phyloP scores from a whole-genome alignment of 768 basidiomycete genomes.

The Trametes gibbosa region DNA sequence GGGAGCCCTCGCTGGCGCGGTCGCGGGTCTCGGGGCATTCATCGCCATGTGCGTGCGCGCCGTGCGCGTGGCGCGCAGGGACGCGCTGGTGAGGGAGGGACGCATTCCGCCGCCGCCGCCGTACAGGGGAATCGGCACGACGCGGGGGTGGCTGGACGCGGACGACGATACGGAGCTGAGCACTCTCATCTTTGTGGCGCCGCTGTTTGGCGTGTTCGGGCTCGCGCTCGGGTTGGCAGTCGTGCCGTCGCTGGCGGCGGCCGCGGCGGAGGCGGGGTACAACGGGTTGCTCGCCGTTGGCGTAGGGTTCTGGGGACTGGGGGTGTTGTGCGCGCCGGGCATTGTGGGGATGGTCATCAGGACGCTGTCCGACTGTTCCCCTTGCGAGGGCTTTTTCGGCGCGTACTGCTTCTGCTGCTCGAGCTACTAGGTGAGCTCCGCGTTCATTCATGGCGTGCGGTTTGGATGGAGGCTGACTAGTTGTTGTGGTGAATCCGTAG shows the following conservation, averaged over 20 bases:
- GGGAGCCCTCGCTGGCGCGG: neutral
- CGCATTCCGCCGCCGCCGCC: neutral
- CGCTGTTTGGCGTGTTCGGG: neutral
- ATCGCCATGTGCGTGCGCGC: neutral
- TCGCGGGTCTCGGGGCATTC: neutral
- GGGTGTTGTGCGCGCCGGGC: neutral
- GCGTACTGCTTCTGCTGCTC: neutral
- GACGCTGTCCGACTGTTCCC: constrained; percentile 1
- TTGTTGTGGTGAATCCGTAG: neutral
- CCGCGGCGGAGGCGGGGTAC: constrained; percentile 1
- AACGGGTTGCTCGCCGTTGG: neutral
- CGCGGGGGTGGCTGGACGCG: neutral
- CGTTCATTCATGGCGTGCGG: neutral
- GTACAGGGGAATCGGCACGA: neutral
- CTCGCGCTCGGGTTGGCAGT: constrained; percentile 4
- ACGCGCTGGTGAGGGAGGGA: neutral
- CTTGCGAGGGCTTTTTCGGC: neutral
- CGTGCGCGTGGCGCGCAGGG: neutral
- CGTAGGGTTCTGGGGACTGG: constrained; percentile 3
- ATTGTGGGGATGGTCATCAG: neutral
- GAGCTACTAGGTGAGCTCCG: neutral
- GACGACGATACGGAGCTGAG: neutral
- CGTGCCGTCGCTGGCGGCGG: neutral
- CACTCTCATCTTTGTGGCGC: neutral
- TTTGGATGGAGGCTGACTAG: neutral